phyloP scores from a whole-genome alignment of 192 early-diverging fungal genomes.

The Diversispora epigaea region DNA sequence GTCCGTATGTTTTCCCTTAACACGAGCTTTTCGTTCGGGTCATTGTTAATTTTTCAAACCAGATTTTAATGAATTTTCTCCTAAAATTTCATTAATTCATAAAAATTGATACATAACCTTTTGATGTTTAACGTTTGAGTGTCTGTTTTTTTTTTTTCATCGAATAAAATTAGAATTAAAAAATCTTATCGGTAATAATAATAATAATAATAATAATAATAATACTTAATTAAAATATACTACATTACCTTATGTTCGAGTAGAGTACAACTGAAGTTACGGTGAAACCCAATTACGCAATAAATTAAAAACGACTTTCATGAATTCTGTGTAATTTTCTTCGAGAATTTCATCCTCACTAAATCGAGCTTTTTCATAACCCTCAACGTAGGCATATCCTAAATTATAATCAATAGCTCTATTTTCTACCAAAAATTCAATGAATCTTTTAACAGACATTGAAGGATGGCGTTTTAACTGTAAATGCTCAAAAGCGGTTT shows the following conservation, averaged over 20 bases:
- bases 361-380: conserved; percentile 59
- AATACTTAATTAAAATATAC: no score
- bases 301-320: conserved; percentile 19
- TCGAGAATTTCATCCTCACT: conserved; percentile 32
- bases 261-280: no score
- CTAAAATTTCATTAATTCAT: no score
- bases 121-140: no score
- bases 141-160: no score
- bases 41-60: neutral
- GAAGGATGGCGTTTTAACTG: conserved; percentile 46
- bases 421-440: conserved; percentile 53
- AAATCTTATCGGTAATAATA: no score
- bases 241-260: no score
- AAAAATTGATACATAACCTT: no score
- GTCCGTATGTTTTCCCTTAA: conserved; percentile 41
- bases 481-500: conserved; percentile 43
- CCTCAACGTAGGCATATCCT: conserved; percentile 53
- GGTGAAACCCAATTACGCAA: no score
- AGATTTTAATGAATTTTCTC: no score
- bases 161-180: no score
- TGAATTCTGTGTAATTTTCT: conserved; percentile 27
- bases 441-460: conserved; percentile 52
- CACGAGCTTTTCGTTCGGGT: conserved; percentile 38
- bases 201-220: no score
- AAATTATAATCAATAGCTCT: conserved; percentile 45